phyloP scores from a whole-genome alignment of 2,329 filamentous ascomycete genomes.

The Verticillium klebahnii region DNA sequence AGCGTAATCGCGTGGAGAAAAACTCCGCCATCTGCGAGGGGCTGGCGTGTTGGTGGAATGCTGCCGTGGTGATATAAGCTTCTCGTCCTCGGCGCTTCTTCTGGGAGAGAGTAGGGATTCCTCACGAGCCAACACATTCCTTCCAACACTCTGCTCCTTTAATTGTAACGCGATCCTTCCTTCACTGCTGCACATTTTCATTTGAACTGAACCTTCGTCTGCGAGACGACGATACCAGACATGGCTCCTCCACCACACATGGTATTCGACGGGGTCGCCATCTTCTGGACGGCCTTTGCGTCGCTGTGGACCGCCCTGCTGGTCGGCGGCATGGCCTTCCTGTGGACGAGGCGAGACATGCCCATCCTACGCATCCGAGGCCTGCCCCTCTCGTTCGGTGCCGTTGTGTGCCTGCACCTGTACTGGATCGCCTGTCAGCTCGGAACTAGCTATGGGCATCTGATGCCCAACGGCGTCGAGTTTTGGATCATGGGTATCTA shows the following conservation, averaged over 20 bases:
- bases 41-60: neutral
- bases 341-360: conserved; percentile 33
- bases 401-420: conserved; percentile 33
- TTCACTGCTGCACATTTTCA: neutral
- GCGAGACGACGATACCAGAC: neutral
- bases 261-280: conserved; percentile 28
- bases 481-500: conserved; percentile 66
- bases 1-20: neutral
- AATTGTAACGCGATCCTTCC: neutral
- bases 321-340: conserved; percentile 32
- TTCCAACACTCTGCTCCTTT: neutral
- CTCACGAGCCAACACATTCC: neutral
- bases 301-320: conserved; percentile 34
- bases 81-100: neutral
- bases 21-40: neutral
- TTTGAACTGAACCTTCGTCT: neutral
- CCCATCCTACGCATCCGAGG: conserved; percentile 33
- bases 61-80: neutral
- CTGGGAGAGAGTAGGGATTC: neutral
- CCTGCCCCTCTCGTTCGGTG: conserved; percentile 17
- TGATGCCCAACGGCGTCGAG: conserved; percentile 47
- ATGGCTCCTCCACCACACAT: neutral
- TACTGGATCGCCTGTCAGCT: conserved; percentile 37
- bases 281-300: conserved; percentile 35
- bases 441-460: conserved; percentile 31